These are phyloP conservation scores for Gardenia jasminoides DNA, from an alignment of 257 asterid genomes.

Conservation along the genomic window DNA sequence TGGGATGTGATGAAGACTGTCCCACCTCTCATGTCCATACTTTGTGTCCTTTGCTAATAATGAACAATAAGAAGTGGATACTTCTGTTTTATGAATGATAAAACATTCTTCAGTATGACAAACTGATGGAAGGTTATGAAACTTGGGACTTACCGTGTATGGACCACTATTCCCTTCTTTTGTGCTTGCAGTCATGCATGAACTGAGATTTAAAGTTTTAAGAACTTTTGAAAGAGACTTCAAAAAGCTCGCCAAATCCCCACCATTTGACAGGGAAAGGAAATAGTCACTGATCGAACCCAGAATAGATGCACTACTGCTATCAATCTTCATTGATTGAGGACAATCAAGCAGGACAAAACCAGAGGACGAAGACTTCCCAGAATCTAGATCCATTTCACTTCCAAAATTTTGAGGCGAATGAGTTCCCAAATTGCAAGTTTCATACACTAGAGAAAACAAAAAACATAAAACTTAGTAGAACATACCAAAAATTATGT, in stretches of 20 bases:
- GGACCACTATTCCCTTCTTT: slow-evolving; percentile 93
- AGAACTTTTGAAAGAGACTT: slow-evolving; percentile 93
- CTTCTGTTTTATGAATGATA: background rate
- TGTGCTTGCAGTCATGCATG: slow-evolving; percentile 57
- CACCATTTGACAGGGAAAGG: slow-evolving; percentile 93
- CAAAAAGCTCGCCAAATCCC: slow-evolving; percentile 93
- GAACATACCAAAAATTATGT: background rate
- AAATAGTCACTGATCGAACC: slow-evolving; percentile 98
- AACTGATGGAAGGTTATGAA: background rate
- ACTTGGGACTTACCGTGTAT: slow-evolving; percentile 66
- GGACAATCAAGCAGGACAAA: slow-evolving; percentile 94
- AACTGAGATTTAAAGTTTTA: slow-evolving; percentile 68
- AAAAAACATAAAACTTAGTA: background rate
- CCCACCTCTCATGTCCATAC: background rate
- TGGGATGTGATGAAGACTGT: slow-evolving; percentile 4
- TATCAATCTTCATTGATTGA: slow-evolving; percentile 97
- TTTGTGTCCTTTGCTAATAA: background rate
- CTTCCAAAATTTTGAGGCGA: slow-evolving; percentile 78
- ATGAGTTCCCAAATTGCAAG: slow-evolving; percentile 97
- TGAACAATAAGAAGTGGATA: background rate
- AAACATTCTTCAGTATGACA: background rate
- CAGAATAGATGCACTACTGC: slow-evolving; percentile 86
- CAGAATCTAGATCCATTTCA: slow-evolving; percentile 89
- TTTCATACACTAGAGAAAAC: slow-evolving; percentile 67
- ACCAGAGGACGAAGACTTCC: slow-evolving; percentile 72